Evolutionary conservation across 306 rosid species (phyloP).

Genomic region (Quercus aquifolioides): DNA sequence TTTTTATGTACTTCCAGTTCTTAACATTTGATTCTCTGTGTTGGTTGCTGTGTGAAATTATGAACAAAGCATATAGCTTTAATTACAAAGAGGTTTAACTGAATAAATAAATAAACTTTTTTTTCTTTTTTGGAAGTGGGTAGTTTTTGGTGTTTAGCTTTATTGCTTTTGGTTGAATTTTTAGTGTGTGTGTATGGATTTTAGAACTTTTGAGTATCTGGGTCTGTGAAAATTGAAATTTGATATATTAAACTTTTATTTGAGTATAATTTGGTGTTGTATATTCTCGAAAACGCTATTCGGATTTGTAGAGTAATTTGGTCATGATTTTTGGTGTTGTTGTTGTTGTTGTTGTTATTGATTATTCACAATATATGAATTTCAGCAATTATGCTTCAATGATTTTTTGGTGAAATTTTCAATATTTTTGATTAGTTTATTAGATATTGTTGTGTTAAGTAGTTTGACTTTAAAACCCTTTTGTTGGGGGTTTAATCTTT

Average conservation of each 20-base stretch:
- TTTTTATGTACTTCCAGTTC: no score
- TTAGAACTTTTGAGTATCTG: no score
- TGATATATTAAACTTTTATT: not conserved
- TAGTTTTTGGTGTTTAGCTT: no score
- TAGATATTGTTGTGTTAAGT: not conserved
- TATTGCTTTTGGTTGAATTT: no score
- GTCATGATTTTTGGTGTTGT: not conserved
- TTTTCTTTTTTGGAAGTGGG: no score
- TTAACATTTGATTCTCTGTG: no score
- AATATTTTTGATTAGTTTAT: not conserved
- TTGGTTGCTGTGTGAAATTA: no score
- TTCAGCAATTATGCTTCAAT: not conserved
- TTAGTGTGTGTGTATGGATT: no score
- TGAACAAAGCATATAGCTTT: no score
- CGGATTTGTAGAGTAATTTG: not conserved
- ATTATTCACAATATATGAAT: not conserved
- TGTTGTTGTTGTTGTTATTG: not conserved
- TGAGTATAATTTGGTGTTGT: not conserved
- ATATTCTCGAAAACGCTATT: not conserved
- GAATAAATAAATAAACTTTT: no score
- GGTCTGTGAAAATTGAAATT: no score
- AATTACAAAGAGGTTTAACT: no score
- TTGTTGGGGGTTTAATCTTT: not conserved
- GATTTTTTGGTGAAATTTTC: not conserved
- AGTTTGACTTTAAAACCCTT: not conserved